Conservation (phyloP, 192 early-diverging fungal species). For the Coemansia sp. region DNA sequence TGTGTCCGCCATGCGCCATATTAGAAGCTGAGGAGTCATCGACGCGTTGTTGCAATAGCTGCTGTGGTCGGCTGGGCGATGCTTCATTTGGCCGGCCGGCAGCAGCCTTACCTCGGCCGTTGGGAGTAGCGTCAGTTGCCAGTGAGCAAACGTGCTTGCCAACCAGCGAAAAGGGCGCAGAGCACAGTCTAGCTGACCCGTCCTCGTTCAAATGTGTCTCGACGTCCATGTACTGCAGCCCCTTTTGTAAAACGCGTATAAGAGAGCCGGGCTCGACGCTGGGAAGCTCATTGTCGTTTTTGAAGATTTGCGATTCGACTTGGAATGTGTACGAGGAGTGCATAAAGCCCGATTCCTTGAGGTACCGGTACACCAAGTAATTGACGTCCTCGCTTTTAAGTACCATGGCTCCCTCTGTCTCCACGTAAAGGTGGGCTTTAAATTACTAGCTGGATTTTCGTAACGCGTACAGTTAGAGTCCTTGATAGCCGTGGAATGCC, state of each 20-base stretch:
- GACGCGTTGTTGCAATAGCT: conserved; percentile 7
- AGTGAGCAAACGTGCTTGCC: conserved; percentile 51
- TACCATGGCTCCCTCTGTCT: conserved; percentile 53
- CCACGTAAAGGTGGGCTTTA: not conserved
- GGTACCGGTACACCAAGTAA: conserved; percentile 82
- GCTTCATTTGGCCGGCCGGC: not conserved
- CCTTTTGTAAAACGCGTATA: conserved; percentile 86
- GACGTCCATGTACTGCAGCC: conserved; percentile 85
- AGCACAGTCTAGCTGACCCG: conserved; percentile 59
- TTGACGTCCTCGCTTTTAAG: conserved; percentile 86
- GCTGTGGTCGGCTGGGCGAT: not conserved
- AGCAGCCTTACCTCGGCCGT: not conserved
- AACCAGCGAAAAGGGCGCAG: conserved; percentile 47
- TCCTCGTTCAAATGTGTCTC: conserved; percentile 89
- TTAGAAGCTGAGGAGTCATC: not conserved
- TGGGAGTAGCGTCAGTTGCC: not conserved
- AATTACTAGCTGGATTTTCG: not conserved
- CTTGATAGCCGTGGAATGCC: not conserved
- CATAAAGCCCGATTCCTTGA: conserved; percentile 84
- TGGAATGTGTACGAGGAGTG: conserved; percentile 85
- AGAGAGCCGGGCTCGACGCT: conserved; percentile 76
- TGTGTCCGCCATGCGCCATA: conserved; percentile 35
- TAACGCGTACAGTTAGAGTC: not conserved
- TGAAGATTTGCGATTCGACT: conserved; percentile 77
- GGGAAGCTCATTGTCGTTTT: conserved; percentile 56